A percentile compares a stretch with the other conserved stretches of the same genome.
Conservation (phyloP, 225 moss, liverwort and hornwort species). For the Pseudoscleropodium purum region DNA sequence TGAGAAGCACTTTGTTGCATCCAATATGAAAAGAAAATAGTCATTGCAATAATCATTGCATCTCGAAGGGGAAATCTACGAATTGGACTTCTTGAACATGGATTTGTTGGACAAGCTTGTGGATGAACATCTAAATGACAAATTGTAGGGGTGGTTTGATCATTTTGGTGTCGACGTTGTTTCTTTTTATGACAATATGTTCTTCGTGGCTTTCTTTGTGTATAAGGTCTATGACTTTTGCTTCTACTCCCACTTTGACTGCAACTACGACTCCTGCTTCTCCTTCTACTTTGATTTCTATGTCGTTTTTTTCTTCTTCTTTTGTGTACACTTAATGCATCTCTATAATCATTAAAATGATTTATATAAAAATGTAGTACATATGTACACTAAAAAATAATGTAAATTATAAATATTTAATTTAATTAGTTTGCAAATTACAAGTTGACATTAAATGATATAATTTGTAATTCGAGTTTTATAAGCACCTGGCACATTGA, state of each 20-base stretch:
- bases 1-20: background rate
- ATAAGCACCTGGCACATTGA: background rate
- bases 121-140: background rate
- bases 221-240: background rate
- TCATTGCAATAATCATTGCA: constrained; percentile 7
- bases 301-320: background rate
- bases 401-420: background rate
- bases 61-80: background rate
- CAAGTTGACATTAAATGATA: background rate
- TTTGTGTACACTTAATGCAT: background rate
- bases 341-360: background rate
- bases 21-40: constrained; percentile 13
- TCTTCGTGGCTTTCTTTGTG: background rate
- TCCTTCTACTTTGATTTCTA: background rate
- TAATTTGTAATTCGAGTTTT: background rate
- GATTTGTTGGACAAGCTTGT: background rate
- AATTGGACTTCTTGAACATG: background rate
- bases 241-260: background rate
- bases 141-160: background rate
- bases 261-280: fast-evolving
- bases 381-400: background rate
- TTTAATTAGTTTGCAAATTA: background rate
- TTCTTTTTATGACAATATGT: background rate
- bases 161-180: fast-evolving
- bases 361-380: background rate